Evolutionary conservation across 108 stramenopile species (phyloP), one percentile per base, ranked within the genome.

Genomic region (Cyclotella atomus): DNA sequence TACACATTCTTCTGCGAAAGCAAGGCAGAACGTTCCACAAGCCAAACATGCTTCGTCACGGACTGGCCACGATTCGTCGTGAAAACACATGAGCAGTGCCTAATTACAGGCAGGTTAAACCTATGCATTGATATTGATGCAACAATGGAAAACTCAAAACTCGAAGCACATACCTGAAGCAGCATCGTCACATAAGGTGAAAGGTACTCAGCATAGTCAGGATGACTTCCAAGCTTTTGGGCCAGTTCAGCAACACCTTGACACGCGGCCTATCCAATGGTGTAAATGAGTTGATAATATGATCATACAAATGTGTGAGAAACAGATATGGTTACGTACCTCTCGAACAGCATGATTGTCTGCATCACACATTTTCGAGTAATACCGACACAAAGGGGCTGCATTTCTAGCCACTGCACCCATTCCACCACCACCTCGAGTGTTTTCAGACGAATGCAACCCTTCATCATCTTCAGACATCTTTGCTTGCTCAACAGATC

Each of bases 61-160:
- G 41, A 98, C 98, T 12, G 98, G 98, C 98, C 98, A 98, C 27
- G 91, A 93, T 68, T 97, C 98, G 66, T 98, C 98, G 66, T 95
- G 93, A 71, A 98, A 97, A 84, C 97, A 97, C 85, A 95, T 96
- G 35, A 97, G 68, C n/a, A 98, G 81, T 5, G 96, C 94, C 73
- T 94, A 84, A 8, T 82, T 61, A n/a, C 36, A 0, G 15, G 16
- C 20, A 17, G 35, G 36, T 12, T 10, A 38, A 23, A 12, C 0
- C 0, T 1, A 47, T 47, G 38, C 56, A 17, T 50, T 41, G 34
- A 61, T 21, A 59, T 19, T 45, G 4, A 19, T 35, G 0, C 32
- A 44, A 45, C n/a, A 41, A 0, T 5, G 38, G 29, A 43, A 21
- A 45, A 16, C 2, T 32, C 12, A 52, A 5, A 2, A 23, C 21